Evolutionary conservation across 192 early-diverging fungal genomes (phyloP), one percentile per base, ranked within the genome.

Genomic region (Podila horticola): DNA sequence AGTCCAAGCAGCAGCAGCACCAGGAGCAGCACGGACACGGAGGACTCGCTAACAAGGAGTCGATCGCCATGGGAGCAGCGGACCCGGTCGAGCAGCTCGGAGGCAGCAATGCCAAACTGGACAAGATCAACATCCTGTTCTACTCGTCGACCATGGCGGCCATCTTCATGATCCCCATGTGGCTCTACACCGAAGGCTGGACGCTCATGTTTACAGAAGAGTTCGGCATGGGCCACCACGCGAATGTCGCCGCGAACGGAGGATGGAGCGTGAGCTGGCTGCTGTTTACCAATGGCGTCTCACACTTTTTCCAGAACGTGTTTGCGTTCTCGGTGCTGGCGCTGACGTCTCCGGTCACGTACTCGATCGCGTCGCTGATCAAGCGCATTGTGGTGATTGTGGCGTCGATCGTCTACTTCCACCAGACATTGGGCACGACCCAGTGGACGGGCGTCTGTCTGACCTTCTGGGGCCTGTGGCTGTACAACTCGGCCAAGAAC

Each of bases 361-460:
- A 96, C 75, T 93, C 92, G 12, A 94, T 97, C 36, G 91, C 93
- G 4, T 93, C 92, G 5, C 88, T 97, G 64, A 83, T 95, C 61
- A 97, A 97, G 83, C 88, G 96, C 17, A 95, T 97, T 62, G 91
- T 95, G 82, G 95, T 97, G 26, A 96, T 97, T 82, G 86, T 91
- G 30, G 91, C 93, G 33, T 87, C 88, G 57, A 95, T 97, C 60
- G 58, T 95, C 22, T 97, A 93, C 86, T 95, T 95, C 83, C 90
- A 92, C 45, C 93, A 97, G 72, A 84, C 88, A 13, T 89, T 96
- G 6, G 86, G 86, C 10, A 48, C 67, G 4, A 70, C 91, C 9
- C 95, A 97, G 77, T 88, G 86, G 36, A 60, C 90, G 29, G 96
- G 96, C 20, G 93, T 97, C 17, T 66, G 84, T 26, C 62, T 96